Conservation (phyloP, 768 basidiomycete species). For the Calocybe gangraenosa region DNA sequence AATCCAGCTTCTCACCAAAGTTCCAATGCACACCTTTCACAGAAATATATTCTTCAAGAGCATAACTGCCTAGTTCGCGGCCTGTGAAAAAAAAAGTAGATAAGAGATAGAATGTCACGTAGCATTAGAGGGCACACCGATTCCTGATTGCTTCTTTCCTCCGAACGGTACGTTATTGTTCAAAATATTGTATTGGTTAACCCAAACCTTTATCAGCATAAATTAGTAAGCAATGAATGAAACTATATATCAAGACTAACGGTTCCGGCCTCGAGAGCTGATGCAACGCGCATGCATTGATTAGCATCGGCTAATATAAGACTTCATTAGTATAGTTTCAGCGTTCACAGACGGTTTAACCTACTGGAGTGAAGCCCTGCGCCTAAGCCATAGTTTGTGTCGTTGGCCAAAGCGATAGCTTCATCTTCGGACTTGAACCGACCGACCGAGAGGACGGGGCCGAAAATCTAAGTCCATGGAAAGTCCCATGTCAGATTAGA, state of each 20-base stretch:
- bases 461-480: slow-evolving; percentile 68
- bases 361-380: slow-evolving; percentile 87
- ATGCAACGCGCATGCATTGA: slow-evolving; percentile 87
- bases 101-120: too few species aligned
- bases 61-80: slow-evolving; percentile 83
- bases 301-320: slow-evolving; percentile 60
- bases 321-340: slow-evolving; percentile 10
- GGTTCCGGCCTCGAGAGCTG: slow-evolving; percentile 84
- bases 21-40: slow-evolving; percentile 87
- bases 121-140: slow-evolving; percentile 44
- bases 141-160: slow-evolving; percentile 90
- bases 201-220: slow-evolving; percentile 61
- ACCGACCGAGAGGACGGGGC: slow-evolving; percentile 83
- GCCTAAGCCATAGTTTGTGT: slow-evolving; percentile 86
- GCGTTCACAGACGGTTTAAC: slow-evolving; percentile 18
- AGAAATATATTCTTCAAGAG: slow-evolving; percentile 79
- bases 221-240: background rate
- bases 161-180: slow-evolving; percentile 93
- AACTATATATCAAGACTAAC: slow-evolving; percentile 34
- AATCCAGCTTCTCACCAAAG: slow-evolving; percentile 74
- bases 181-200: slow-evolving; percentile 84
- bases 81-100: slow-evolving; percentile 38
- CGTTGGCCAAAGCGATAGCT: slow-evolving; percentile 79
- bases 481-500: slow-evolving; percentile 3
- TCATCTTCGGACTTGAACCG: slow-evolving; percentile 87